Conservation (phyloP, 2,329 filamentous ascomycete genomes). For the Cladorrhinum sp. region DNA sequence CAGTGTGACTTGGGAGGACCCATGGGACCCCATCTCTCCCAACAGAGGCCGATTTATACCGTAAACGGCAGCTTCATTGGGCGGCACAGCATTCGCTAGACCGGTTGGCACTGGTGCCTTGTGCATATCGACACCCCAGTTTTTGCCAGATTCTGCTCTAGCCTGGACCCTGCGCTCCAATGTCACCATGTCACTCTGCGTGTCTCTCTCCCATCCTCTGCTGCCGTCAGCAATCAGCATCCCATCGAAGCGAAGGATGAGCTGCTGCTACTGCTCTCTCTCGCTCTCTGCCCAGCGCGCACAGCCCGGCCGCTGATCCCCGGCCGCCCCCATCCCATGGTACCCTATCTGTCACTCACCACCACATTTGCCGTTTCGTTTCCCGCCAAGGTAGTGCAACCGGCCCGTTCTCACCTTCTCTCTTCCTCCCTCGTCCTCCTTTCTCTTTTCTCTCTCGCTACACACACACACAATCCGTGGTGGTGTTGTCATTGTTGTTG, state of each 20-base stretch:
- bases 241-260: not conserved
- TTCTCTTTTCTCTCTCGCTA: not conserved
- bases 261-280: too few species aligned
- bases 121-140: not conserved
- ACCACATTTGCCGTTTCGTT: conserved; percentile 1
- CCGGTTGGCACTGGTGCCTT: not conserved
- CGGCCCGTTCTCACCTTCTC: not conserved
- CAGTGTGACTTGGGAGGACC: too few species aligned
- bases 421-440: not conserved
- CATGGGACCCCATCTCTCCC: too few species aligned
- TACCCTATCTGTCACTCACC: not conserved
- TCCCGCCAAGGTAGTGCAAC: not conserved
- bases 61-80: conserved; percentile 1
- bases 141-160: not conserved
- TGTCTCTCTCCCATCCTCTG: not conserved
- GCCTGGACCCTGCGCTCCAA: not conserved
- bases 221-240: not conserved
- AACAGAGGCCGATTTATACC: not conserved
- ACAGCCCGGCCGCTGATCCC: conserved; percentile 10
- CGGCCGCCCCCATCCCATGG: conserved; percentile 4
- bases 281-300: not conserved
- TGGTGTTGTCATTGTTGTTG: not conserved
- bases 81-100: conserved; percentile 10
- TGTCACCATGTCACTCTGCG: not conserved
- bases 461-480: not conserved